Evolutionary conservation across 2,329 filamentous ascomycete genomes (phyloP).

Genomic region (Sporothrix luriei): DNA sequence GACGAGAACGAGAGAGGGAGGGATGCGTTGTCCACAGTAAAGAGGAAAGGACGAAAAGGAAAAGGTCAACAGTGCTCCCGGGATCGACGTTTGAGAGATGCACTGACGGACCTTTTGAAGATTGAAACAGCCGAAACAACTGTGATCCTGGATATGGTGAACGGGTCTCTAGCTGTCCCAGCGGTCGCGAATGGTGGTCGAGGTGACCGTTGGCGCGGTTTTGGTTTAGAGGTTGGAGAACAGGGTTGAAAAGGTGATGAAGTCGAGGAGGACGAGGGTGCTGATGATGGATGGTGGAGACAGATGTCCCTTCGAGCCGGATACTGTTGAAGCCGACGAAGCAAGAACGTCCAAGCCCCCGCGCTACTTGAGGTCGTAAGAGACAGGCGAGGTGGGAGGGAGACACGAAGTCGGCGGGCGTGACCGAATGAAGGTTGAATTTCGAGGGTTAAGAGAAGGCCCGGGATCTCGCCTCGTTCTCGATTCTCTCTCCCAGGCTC

Average conservation of each 20-base stretch:
- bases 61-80: slow-evolving; percentile 39
- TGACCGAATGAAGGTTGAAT: background rate
- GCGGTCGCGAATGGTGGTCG: slow-evolving; percentile 32
- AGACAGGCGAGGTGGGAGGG: background rate
- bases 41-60: slow-evolving; percentile 25
- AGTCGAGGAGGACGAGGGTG: slow-evolving; percentile 1
- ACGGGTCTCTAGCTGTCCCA: slow-evolving; percentile 34
- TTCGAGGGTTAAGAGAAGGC: background rate
- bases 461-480: background rate
- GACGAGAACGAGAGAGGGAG: background rate
- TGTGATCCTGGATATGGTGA: slow-evolving; percentile 39
- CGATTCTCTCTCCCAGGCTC: background rate
- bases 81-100: slow-evolving; percentile 48
- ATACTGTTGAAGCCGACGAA: slow-evolving; percentile 27
- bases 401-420: background rate
- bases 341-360: slow-evolving; percentile 8
- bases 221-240: slow-evolving; percentile 12
- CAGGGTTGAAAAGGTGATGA: background rate
- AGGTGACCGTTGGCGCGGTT: background rate
- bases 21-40: background rate
- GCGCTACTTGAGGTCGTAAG: background rate
- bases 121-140: slow-evolving; percentile 49
- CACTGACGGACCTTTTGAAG: slow-evolving; percentile 44
- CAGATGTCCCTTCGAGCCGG: slow-evolving; percentile 40
- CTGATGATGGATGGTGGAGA: slow-evolving; percentile 36